Evolutionary conservation across 202 grass and related monocot genomes (phyloP), one percentile per base, ranked within the genome.

Genomic region (Brachypodium distachyon): DNA sequence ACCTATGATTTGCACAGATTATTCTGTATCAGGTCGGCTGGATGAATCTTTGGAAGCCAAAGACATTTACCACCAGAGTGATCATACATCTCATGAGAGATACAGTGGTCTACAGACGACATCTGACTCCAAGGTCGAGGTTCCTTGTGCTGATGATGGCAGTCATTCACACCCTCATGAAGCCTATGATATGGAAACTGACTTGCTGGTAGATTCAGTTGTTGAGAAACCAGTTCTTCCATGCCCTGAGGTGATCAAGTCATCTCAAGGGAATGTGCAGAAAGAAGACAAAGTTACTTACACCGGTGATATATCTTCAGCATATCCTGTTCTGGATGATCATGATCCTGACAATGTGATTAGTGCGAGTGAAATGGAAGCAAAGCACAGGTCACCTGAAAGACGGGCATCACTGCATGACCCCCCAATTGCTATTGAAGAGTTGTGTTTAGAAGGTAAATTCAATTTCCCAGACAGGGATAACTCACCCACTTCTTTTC

Each of bases 31-130:
- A 41, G 34, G 46, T 55, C 64, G 83, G 64, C 34, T 61, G 78
- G 82, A 67, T 3, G 72, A 75, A 50, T 71, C 51, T 74, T 65
- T 80, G 33, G 61, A 83, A 69, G 46, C 79, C 46, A 34, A 73
- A 82, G 57, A 85, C 75, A 88, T 79, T 77, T 79, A 80, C 50
- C 73, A 86, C 74, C 82, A 85, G 81, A 85, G 80, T 77, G 78
- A 94, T 70, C 54, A 50, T 43, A 73, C 70, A 18, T 83, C 78
- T 70, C 87, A 87, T 75, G 84, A 90, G 39, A 82, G 58, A 71
- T 84, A 89, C 18, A 88, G 70, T 57, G 55, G 88, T 44, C 76
- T 86, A 49, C 91, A 87, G 73, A 82, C 74, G 65, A 81, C 66
- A 70, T 85, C 96, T 56, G 87, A 90, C 21, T 92, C 87, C 0